Conservation (phyloP, 2,329 filamentous ascomycete genomes). For the Scleromitrula shiraiana region DNA sequence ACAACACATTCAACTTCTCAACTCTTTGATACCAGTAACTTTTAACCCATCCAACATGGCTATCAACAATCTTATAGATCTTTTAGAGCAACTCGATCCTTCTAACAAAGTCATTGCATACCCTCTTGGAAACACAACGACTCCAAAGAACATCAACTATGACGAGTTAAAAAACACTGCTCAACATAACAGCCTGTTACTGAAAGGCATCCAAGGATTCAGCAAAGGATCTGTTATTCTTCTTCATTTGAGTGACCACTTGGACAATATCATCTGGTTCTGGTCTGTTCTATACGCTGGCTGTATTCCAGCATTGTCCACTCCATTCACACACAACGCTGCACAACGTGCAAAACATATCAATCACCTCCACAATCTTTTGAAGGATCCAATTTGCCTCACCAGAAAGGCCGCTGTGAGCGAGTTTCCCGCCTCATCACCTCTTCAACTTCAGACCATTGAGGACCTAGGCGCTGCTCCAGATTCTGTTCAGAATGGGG, state of each 20-base stretch:
- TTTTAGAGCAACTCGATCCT: too few species aligned
- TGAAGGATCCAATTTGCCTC: neutral
- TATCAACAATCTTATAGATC: too few species aligned
- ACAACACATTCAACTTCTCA: too few species aligned
- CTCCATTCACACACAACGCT: neutral
- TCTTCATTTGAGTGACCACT: neutral
- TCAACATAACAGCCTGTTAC: neutral
- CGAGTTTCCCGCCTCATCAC: neutral
- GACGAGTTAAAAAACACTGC: neutral
- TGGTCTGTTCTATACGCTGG: neutral
- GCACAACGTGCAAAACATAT: neutral
- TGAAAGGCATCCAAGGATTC: neutral
- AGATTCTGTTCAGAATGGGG: neutral
- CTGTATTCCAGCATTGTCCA: neutral
- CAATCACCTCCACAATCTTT: neutral
- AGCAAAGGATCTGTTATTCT: neutral
- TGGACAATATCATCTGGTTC: neutral
- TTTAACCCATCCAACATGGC: too few species aligned
- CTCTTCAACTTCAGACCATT: neutral
- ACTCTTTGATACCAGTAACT: too few species aligned
- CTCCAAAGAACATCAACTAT: neutral
- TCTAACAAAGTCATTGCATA: too few species aligned
- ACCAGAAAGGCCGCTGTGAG: neutral
- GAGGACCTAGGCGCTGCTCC: neutral
- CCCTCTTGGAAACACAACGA: neutral